Evolutionary conservation across 2,329 filamentous ascomycete genomes (phyloP), one percentile per base, ranked within the genome.

Genomic region (Ophiobolus disseminans): DNA sequence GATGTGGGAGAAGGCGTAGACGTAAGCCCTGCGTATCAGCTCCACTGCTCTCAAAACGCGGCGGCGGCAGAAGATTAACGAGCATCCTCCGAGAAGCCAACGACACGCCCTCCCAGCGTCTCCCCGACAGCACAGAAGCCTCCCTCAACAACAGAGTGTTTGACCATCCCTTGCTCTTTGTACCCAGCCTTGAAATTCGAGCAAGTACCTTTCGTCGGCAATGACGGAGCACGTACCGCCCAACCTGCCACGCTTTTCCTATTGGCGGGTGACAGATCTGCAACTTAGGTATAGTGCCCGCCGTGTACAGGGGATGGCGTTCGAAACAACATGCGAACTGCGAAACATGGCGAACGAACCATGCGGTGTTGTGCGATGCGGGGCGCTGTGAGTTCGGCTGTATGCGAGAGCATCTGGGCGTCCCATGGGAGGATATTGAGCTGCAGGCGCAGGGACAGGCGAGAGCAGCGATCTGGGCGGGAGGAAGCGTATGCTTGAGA

Each of bases 381-480:
- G 30, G 36, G 38, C 31, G 21, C 36, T 39, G 14, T 36, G 85
- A 86, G 48, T 89, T 86, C 69, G 81, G 86, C 57, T 88, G 83
- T 60, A 81, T 92, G 58, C 91, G 86, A 73, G 76, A 82, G 48
- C 87, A 83, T 65, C 68, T 91, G 35, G 85, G 78, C 0, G 59
- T 91, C 37, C 82, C 82, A 4, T 85, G 80, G 66, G 78, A 77
- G 50, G 82, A 85, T 48, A 62, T 87, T 17, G 74, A 75, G 51
- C 62, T 85, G 45, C 63, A 55, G 35, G 39, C 82, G 41, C 52
- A 57, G 11, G 44, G 38, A 13, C 36, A 45, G 21, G 58, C 68
- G 21, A 46, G 35, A 21, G 37, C 41, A 19, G 72, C 65, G 55
- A 68, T 73, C n/a, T 73, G 54, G 67, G 21, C 4, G 17, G 14